Evolutionary conservation across 164 flowering plant genomes (phyloP).

Genomic region (Vitis vinifera): DNA sequence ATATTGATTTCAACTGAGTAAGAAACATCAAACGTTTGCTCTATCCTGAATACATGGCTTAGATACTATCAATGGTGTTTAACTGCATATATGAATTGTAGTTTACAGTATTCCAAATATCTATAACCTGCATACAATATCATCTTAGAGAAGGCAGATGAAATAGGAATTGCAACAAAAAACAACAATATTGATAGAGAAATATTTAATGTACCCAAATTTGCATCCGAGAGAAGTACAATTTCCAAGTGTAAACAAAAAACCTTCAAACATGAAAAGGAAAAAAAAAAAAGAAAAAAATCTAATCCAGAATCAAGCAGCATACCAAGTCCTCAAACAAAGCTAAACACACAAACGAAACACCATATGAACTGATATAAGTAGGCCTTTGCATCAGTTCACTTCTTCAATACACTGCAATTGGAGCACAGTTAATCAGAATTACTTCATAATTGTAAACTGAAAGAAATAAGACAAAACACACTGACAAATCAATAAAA

Average conservation of each 20-base stretch:
- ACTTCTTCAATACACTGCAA: constrained; percentile 55
- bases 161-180: not conserved
- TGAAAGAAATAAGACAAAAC: too few relatives aligned
- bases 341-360: constrained; percentile 9
- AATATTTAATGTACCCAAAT: not conserved
- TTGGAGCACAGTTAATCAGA: not conserved
- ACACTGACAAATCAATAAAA: too few relatives aligned
- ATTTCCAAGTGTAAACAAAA: constrained; percentile 3
- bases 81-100: too few relatives aligned
- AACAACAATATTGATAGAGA: not conserved
- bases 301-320: constrained; percentile 9
- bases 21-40: too few relatives aligned
- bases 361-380: not conserved
- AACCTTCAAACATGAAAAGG: not conserved
- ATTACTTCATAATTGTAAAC: not conserved
- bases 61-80: too few relatives aligned
- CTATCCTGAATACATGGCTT: too few relatives aligned
- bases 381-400: constrained; percentile 4
- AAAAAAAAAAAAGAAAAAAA: constrained; percentile 8
- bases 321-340: constrained; percentile 1
- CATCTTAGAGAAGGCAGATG: not conserved
- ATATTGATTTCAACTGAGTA: too few relatives aligned
- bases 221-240: constrained; percentile 2
- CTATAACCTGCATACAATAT: too few relatives aligned
- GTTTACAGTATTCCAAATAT: too few relatives aligned